Conservation (phyloP, 2,329 filamentous ascomycete genomes). For the Daldinia eschscholtzii region DNA sequence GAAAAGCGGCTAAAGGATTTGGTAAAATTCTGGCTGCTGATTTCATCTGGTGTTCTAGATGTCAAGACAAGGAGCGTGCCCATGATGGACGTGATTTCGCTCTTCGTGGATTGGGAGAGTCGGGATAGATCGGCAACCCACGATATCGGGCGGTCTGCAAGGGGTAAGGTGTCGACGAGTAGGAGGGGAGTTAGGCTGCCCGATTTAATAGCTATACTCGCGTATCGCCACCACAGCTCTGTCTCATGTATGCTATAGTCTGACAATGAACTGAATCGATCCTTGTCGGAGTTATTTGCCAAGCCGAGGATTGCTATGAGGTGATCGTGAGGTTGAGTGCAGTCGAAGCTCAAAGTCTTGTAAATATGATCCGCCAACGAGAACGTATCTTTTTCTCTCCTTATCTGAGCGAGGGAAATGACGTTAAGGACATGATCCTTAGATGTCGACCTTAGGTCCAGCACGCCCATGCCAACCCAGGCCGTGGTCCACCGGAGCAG, state of each 20-base stretch:
- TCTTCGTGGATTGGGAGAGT: not conserved
- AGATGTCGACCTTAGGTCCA: not conserved
- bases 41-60: not conserved
- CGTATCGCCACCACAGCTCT: not conserved
- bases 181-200: not conserved
- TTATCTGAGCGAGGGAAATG: not conserved
- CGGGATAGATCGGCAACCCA: not conserved
- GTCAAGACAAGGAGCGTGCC: not conserved
- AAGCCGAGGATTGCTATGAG: not conserved
- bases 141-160: not conserved
- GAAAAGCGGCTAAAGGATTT: too few relatives aligned
- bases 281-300: not conserved
- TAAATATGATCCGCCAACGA: not conserved
- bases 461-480: not conserved
- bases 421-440: not conserved
- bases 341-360: not conserved
- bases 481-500: not conserved
- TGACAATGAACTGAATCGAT: not conserved
- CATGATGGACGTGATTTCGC: not conserved
- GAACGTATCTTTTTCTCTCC: not conserved
- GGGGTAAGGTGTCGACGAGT: not conserved
- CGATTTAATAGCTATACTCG: not conserved
- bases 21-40: not conserved
- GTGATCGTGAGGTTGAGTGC: not conserved
- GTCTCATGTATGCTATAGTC: not conserved